A percentile compares a stretch with the other conserved stretches of the same genome.
Conservation (phyloP, 2,329 filamentous ascomycete species). For the Pseudocercospora fijiensis region DNA sequence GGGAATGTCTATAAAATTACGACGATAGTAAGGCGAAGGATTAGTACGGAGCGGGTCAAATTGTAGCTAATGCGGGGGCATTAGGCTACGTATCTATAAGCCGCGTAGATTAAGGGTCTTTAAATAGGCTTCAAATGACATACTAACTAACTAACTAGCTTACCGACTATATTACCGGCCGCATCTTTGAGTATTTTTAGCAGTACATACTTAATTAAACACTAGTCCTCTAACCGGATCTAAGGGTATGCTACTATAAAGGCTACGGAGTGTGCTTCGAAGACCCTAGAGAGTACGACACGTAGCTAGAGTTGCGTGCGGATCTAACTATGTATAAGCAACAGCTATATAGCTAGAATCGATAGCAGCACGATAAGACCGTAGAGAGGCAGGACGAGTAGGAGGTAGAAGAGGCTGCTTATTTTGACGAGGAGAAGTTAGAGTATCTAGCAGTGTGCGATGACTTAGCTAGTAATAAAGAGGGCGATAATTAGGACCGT, state of each 20-base stretch:
- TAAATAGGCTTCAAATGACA: background rate
- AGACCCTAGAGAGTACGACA: conserved; percentile 48
- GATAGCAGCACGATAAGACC: conserved; percentile 40
- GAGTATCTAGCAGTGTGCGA: conserved; percentile 24
- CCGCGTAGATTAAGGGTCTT: background rate
- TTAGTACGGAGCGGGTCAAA: background rate
- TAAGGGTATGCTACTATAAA: conserved; percentile 62
- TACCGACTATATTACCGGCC: conserved; percentile 56
- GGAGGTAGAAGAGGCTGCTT: conserved; percentile 8
- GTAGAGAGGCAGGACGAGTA: conserved; percentile 31
- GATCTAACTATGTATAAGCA: conserved; percentile 43
- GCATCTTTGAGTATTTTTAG: conserved; percentile 65
- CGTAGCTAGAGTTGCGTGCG: conserved; percentile 50
- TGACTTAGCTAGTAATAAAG: too few relatives aligned
- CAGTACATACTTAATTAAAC: conserved; percentile 59
- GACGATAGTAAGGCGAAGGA: too few relatives aligned
- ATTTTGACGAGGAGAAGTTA: conserved; percentile 44
- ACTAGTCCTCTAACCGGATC: conserved; percentile 51
- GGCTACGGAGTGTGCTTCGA: conserved; percentile 63
- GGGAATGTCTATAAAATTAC: too few relatives aligned
- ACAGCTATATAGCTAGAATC: conserved; percentile 45
- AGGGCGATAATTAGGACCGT: too few relatives aligned
- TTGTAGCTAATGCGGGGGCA: background rate
- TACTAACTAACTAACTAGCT: conserved; percentile 37
- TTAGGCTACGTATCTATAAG: background rate